Evolutionary conservation across 176 grass and related monocot genomes (phyloP).

Genomic region (Pontederia paniculata): DNA sequence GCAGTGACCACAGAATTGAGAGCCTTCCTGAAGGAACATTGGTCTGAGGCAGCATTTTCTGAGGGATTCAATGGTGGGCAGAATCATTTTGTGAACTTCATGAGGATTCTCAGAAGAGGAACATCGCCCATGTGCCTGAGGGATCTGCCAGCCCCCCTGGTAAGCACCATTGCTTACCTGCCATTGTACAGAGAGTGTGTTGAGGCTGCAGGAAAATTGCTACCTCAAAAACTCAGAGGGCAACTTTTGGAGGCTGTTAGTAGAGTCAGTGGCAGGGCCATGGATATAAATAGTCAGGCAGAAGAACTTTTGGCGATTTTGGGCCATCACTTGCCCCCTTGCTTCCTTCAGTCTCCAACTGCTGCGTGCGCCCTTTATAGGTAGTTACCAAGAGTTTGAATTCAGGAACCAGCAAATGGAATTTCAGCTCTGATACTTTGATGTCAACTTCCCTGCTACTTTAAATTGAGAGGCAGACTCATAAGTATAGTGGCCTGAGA

Average conservation of each 20-base stretch:
- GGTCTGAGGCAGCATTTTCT: conserved; percentile 46
- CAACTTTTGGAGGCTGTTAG: conserved; percentile 72
- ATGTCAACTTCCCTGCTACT: too few relatives aligned
- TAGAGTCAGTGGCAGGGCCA: conserved; percentile 31
- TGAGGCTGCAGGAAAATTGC: conserved; percentile 36
- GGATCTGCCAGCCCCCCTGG: conserved; percentile 51
- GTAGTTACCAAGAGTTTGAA: background rate
- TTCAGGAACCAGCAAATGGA: too few relatives aligned
- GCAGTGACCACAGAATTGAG: conserved; percentile 33
- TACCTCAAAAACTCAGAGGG: conserved; percentile 80
- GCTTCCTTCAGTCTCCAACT: conserved; percentile 13
- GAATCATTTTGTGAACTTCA: conserved; percentile 51
- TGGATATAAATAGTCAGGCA: conserved; percentile 43
- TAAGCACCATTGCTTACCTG: conserved; percentile 73
- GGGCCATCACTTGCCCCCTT: conserved; percentile 66
- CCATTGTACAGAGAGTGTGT: conserved; percentile 71
- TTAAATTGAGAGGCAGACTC: too few relatives aligned
- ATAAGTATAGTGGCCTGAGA: too few relatives aligned
- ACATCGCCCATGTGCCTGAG: conserved; percentile 40
- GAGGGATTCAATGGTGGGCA: conserved; percentile 33
- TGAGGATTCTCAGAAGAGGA: conserved; percentile 44
- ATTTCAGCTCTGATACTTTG: too few relatives aligned
- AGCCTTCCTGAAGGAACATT: conserved; percentile 57
- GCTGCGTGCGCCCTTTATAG: background rate
- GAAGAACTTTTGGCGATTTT: conserved; percentile 69